A percentile compares a stretch with the other conserved stretches of the same genome.
Evolutionary conservation across 768 basidiomycete species (phyloP).

Genomic region (Dictyophora rubrovolvata): DNA sequence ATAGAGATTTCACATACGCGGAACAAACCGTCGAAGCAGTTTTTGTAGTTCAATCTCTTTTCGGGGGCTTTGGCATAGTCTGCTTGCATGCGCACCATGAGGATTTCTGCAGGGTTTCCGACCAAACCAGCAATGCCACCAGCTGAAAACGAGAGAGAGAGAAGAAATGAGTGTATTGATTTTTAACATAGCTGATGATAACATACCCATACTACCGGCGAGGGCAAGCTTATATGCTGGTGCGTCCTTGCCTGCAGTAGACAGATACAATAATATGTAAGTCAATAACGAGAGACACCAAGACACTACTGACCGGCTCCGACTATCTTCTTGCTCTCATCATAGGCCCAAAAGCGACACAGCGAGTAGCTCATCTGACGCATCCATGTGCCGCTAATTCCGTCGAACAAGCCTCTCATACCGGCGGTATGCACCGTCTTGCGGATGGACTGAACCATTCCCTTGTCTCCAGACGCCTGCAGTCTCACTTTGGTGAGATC

Average conservation of each 20-base stretch:
- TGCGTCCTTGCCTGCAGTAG: slow-evolving; percentile 39
- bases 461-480: slow-evolving; percentile 86
- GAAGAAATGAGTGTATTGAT: not conserved
- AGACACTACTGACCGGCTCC: slow-evolving; percentile 40
- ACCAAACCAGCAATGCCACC: slow-evolving; percentile 79
- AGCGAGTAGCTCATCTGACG: slow-evolving; percentile 90
- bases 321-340: slow-evolving; percentile 77
- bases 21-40: slow-evolving; percentile 81
- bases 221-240: slow-evolving; percentile 73
- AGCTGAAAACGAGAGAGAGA: slow-evolving; percentile 33
- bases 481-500: slow-evolving; percentile 88
- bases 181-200: not conserved
- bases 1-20: slow-evolving; percentile 40
- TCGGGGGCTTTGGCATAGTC: slow-evolving; percentile 85
- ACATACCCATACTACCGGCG: slow-evolving; percentile 81
- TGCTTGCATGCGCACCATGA: slow-evolving; percentile 83
- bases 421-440: slow-evolving; percentile 80
- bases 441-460: slow-evolving; percentile 73
- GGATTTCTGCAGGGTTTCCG: slow-evolving; percentile 79
- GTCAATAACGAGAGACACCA: slow-evolving; percentile 3
- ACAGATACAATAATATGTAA: not conserved
- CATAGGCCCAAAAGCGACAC: slow-evolving; percentile 90
- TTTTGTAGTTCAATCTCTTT: slow-evolving; percentile 83
- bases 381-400: slow-evolving; percentile 81
- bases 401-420: slow-evolving; percentile 69